Evolutionary conservation across 2,329 filamentous ascomycete species (phyloP).

Genomic region (Colletotrichum abscissum): DNA sequence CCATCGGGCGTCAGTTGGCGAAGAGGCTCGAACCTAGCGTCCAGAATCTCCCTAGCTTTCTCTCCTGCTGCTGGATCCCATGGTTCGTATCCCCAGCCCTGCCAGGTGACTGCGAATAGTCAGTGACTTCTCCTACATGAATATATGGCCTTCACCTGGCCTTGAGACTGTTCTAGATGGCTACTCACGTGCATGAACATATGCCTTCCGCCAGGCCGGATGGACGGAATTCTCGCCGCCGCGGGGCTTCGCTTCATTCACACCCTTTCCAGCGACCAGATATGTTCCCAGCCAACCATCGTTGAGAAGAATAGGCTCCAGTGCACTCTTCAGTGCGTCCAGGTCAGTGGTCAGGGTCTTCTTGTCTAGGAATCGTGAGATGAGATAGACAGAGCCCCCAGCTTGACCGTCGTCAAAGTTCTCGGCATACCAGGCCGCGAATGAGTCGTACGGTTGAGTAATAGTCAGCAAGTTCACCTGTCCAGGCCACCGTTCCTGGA

Average conservation of each 20-base stretch:
- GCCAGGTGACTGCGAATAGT: constrained; percentile 2
- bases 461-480: constrained; percentile 36
- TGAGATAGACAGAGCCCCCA: constrained; percentile 47
- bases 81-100: constrained; percentile 39
- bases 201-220: constrained; percentile 59
- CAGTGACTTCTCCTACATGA: neutral
- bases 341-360: constrained; percentile 48
- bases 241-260: constrained; percentile 54
- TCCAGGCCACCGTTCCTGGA: constrained; percentile 50
- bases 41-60: constrained; percentile 41
- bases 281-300: constrained; percentile 45
- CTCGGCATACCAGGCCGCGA: constrained; percentile 50
- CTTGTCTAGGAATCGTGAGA: constrained; percentile 57
- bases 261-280: constrained; percentile 57
- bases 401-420: constrained; percentile 49
- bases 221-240: constrained; percentile 60
- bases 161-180: neutral
- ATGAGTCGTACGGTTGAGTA: constrained; percentile 40
- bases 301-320: constrained; percentile 47
- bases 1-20: constrained; percentile 36
- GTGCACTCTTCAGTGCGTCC: constrained; percentile 48
- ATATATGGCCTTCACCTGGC: neutral
- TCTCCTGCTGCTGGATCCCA: constrained; percentile 46
- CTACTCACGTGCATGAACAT: constrained; percentile 50
- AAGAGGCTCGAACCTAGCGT: constrained; percentile 47